Conservation (phyloP, 1,284 basidiomycete species). For the Cutaneotrichosporon cavernicola region DNA sequence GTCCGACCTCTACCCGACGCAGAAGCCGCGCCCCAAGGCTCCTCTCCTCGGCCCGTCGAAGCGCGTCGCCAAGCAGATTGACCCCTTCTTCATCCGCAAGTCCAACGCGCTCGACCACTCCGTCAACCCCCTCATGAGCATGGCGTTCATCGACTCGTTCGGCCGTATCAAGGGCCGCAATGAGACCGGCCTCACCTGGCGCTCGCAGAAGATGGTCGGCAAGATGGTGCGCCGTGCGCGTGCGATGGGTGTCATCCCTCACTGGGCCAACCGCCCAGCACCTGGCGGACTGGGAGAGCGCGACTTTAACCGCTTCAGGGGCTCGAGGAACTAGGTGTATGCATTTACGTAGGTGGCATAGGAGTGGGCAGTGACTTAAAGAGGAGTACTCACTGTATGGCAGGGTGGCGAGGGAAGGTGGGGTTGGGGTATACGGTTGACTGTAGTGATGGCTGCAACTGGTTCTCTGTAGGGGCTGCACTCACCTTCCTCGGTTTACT, state of each 20-base stretch:
- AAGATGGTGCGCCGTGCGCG: conserved; percentile 89
- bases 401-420: background rate
- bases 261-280: conserved; percentile 36
- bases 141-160: conserved; percentile 73
- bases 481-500: background rate
- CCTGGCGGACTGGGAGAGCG: conserved; percentile 27
- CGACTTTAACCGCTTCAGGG: conserved; percentile 6
- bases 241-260: conserved; percentile 84
- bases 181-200: conserved; percentile 73
- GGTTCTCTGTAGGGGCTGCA: background rate
- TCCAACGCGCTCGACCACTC: conserved; percentile 41
- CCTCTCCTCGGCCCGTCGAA: conserved; percentile 46
- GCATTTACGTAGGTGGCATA: background rate
- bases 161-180: conserved; percentile 76
- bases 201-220: conserved; percentile 74
- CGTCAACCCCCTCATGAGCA: conserved; percentile 66
- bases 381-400: background rate
- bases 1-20: conserved; percentile 24
- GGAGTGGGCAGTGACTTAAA: background rate
- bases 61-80: conserved; percentile 37
- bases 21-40: conserved; percentile 16
- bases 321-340: conserved; percentile 6
- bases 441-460: background rate
- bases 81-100: conserved; percentile 46
- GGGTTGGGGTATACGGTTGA: too few relatives aligned